Evolutionary conservation across 441 rosid genomes (phyloP), one percentile per base, ranked within the genome.

Genomic region (Brassica balearica): DNA sequence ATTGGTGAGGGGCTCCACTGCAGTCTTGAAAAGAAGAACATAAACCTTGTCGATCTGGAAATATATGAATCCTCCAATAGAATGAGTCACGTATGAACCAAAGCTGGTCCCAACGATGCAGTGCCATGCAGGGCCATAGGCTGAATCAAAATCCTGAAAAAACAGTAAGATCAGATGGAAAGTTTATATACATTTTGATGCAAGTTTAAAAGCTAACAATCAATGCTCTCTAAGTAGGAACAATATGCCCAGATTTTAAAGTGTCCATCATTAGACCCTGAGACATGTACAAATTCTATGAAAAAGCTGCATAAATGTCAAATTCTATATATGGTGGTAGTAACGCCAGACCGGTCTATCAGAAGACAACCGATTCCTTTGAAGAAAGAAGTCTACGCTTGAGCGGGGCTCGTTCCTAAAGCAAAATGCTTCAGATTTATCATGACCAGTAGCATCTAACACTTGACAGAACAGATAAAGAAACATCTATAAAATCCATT

Each of bases 21-120:
- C 93, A 25, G 99, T 96, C 92, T 82, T 94, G 85, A 96, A 96
- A 75, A 96, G 96, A 72, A 96, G 95, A 86, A 96, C 84, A 79
- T 92, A 88, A 83, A 90, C 88, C 80, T 93, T 93, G 87, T 91
- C 98, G 3, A 94, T 90, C 11, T 97, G 95, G 82, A 91, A 96
- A 77, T 94, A 96, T 86, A 96, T 77, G 88, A 96, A 96, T 71
- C 99, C 99, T 80, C 99, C 99, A 1, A 83, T 69, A 0, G 99
- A 94, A 85, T 96, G 98, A 0, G 97, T 96, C 6, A 96, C 98
- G 53, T 93, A 94, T 8, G 99, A 96, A 59, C 99, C 98, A 72
- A 93, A 96, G 87, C 99, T 96, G 6, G 94, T 90, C 43, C 99
- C 99, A 59, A 95, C 99, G 8, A 92, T 91, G 92, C 98, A 95